Evolutionary conservation across 2,329 filamentous ascomycete genomes (phyloP).

Genomic region (Leptographium flavum): DNA sequence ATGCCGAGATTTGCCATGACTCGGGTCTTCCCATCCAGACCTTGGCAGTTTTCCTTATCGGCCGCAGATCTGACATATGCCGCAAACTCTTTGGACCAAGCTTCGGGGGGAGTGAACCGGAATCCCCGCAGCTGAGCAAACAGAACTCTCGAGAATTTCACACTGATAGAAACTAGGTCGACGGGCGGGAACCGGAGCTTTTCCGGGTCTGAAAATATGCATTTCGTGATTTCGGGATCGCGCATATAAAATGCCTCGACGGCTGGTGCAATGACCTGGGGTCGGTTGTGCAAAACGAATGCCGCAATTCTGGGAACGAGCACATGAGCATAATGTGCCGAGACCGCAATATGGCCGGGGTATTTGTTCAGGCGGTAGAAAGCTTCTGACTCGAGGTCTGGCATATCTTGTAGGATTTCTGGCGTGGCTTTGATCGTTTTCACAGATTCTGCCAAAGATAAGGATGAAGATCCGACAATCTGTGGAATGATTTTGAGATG

Average conservation of each 20-base stretch:
- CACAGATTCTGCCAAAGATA: conserved; percentile 53
- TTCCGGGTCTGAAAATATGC: conserved; percentile 35
- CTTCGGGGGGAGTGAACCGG: conserved; percentile 53
- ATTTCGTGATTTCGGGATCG: conserved; percentile 62
- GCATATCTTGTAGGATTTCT: conserved; percentile 51
- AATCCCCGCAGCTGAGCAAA: conserved; percentile 87
- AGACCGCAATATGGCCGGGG: conserved; percentile 57
- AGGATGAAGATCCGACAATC: conserved; percentile 13
- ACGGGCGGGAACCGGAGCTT: conserved; percentile 46
- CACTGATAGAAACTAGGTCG: conserved; percentile 67
- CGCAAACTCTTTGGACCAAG: conserved; percentile 27
- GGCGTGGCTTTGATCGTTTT: conserved; percentile 41
- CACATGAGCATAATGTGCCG: conserved; percentile 60
- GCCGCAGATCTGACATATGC: conserved; percentile 13
- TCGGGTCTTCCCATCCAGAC: conserved; percentile 12
- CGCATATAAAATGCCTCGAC: conserved; percentile 87
- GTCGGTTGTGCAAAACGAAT: conserved; percentile 59
- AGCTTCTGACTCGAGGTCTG: conserved; percentile 69
- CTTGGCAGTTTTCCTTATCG: conserved; percentile 7
- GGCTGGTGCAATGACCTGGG: conserved; percentile 65
- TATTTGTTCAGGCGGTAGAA: conserved; percentile 83
- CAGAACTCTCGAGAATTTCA: conserved; percentile 74
- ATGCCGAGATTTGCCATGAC: conserved; percentile 58
- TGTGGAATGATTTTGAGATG: conserved; percentile 7
- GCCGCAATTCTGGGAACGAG: conserved; percentile 72